A percentile compares a stretch with the other conserved stretches of the same genome.
Evolutionary conservation across 495 filamentous ascomycete species (phyloP).

Genomic region (Aspergillus bridgeri): DNA sequence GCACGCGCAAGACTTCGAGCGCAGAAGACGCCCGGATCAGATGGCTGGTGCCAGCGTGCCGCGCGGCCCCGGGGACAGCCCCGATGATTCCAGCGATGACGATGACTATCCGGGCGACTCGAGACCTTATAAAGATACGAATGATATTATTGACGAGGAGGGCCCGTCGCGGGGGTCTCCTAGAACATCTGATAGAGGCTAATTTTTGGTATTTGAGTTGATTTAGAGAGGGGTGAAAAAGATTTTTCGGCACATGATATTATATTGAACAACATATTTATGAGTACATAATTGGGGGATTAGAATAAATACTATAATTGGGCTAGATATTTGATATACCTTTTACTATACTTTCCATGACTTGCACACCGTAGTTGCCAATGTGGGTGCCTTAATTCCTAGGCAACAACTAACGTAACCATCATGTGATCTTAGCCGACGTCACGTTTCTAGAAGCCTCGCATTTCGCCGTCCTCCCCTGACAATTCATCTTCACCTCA

Average conservation of each 20-base stretch:
- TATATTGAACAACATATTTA: not conserved
- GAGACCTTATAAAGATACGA: conserved; percentile 12
- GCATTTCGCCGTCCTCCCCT: not conserved
- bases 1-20: conserved; percentile 85
- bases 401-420: not conserved
- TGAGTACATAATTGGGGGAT: not conserved
- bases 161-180: conserved; percentile 3
- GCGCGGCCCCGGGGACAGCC: conserved; percentile 13
- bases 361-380: no score
- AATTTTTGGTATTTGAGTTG: not conserved
- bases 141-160: conserved; percentile 20
- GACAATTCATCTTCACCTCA: not conserved
- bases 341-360: not conserved
- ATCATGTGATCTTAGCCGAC: conserved; percentile 9
- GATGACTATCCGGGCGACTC: conserved; percentile 21
- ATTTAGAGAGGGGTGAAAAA: not conserved
- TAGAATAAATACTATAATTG: not conserved
- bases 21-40: conserved; percentile 53
- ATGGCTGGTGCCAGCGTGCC: conserved; percentile 22
- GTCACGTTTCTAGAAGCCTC: conserved; percentile 8
- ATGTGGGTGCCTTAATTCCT: not conserved
- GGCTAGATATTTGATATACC: not conserved
- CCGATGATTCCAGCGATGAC: conserved; percentile 38
- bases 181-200: not conserved
- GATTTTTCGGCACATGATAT: not conserved